A percentile compares a stretch with the other conserved stretches of the same genome.
phyloP scores from a whole-genome alignment of 2,329 filamentous ascomycete genomes.

The Cladobotryum protrusum region DNA sequence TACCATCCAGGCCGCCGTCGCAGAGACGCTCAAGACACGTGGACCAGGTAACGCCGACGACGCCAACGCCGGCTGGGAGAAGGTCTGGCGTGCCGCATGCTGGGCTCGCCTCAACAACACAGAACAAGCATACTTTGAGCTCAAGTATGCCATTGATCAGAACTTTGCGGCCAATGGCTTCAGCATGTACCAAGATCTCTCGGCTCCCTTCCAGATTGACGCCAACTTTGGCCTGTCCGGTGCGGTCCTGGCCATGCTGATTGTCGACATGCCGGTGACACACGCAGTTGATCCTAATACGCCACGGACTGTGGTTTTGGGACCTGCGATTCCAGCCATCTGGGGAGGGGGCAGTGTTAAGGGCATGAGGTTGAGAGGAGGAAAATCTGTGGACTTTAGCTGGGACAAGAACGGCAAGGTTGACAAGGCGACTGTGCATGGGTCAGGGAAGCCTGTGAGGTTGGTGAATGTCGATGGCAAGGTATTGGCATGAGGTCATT shows the following conservation, averaged over 20 bases:
- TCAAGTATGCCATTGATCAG: slow-evolving; percentile 40
- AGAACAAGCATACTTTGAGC: slow-evolving; percentile 39
- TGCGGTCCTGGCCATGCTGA: slow-evolving; percentile 44
- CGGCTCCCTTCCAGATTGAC: slow-evolving; percentile 51
- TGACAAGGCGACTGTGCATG: slow-evolving; percentile 6
- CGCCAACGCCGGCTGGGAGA: slow-evolving; percentile 51
- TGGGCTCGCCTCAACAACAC: slow-evolving; percentile 51
- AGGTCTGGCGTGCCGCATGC: slow-evolving; percentile 51
- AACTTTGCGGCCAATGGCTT: slow-evolving; percentile 47
- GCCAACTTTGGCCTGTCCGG: slow-evolving; percentile 50
- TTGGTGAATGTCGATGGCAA: slow-evolving; percentile 11
- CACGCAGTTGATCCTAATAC: slow-evolving; percentile 10
- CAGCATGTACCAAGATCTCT: slow-evolving; percentile 42
- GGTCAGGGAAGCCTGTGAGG: slow-evolving; percentile 1
- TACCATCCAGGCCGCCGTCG: slow-evolving; percentile 37
- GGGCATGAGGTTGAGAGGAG: slow-evolving; percentile 39
- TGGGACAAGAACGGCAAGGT: slow-evolving; percentile 31
- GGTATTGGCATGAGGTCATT: slow-evolving; percentile 1
- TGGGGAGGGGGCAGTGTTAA: slow-evolving; percentile 40
- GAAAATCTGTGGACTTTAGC: slow-evolving; percentile 35
- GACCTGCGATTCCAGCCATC: slow-evolving; percentile 39
- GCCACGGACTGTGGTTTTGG: slow-evolving; percentile 35
- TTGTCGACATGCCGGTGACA: slow-evolving; percentile 39
- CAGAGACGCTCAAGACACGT: slow-evolving; percentile 38
- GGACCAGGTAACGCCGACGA: slow-evolving; percentile 41